A percentile compares a stretch with the other conserved stretches of the same genome.
Conservation (phyloP, 257 asterid species). For the Asclepias syriaca region DNA sequence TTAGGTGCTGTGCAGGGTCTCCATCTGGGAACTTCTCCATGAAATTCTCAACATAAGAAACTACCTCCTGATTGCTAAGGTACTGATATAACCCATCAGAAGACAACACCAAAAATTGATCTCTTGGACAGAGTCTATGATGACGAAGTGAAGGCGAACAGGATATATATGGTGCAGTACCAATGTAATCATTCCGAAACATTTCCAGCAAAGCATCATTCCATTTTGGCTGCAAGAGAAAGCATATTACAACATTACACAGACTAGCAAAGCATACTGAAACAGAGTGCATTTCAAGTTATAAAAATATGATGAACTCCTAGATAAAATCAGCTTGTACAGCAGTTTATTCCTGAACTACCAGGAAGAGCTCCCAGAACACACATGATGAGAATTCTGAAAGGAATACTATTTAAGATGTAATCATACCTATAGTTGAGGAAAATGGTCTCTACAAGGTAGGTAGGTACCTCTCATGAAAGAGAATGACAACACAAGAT, state of each 20-base stretch:
- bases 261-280: constrained; percentile 20
- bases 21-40: constrained; percentile 96
- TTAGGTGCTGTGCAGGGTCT: constrained; percentile 94
- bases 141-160: constrained; percentile 86
- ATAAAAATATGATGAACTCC: background rate
- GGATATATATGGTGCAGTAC: constrained; percentile 81
- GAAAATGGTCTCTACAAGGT: background rate
- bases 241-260: constrained; percentile 26
- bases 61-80: constrained; percentile 91
- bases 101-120: constrained; percentile 91
- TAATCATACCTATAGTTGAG: too few species aligned
- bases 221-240: constrained; percentile 74
- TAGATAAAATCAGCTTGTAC: background rate
- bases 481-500: background rate
- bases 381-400: background rate
- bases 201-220: constrained; percentile 78
- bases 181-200: constrained; percentile 95
- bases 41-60: constrained; percentile 73
- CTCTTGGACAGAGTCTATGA: constrained; percentile 81
- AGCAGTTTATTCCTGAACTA: background rate
- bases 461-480: background rate
- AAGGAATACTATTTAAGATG: background rate
- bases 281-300: constrained; percentile 1
- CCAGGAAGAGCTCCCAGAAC: background rate
- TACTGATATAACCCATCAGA: constrained; percentile 97